Conservation (phyloP, 164 flowering plant genomes). For the Nymphaea colorata region DNA sequence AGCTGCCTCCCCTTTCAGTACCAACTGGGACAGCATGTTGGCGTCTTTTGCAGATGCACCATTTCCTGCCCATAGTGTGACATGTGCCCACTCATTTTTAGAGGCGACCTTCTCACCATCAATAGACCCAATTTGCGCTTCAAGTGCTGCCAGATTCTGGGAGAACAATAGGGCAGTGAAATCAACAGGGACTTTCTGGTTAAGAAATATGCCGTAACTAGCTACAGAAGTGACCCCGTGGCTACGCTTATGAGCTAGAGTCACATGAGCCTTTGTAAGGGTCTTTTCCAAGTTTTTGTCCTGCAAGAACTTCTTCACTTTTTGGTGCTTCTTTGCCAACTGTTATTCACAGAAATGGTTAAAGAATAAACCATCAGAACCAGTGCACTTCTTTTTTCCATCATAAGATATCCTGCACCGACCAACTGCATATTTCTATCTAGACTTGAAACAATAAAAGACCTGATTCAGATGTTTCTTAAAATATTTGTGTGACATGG, state of each 20-base stretch:
- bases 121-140: conserved; percentile 44
- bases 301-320: conserved; percentile 35
- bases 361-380: too few species aligned
- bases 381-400: too few species aligned
- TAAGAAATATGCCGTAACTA: conserved; percentile 41
- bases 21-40: conserved; percentile 46
- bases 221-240: conserved; percentile 90
- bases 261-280: conserved; percentile 62
- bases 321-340: conserved; percentile 39
- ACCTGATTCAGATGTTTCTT: too few species aligned
- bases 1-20: conserved; percentile 65
- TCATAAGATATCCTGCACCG: too few species aligned
- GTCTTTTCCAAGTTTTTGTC: conserved; percentile 33
- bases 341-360: conserved; percentile 10
- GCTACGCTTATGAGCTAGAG: conserved; percentile 90
- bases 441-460: too few species aligned
- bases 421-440: too few species aligned
- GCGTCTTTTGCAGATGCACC: conserved; percentile 78
- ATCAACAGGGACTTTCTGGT: conserved; percentile 52
- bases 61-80: conserved; percentile 78
- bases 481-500: too few species aligned
- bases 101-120: conserved; percentile 63
- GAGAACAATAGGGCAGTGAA: conserved; percentile 54
- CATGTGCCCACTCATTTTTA: conserved; percentile 84
- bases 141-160: conserved; percentile 70